Base-by-base conservation (phyloP, 352 stramenopile species). In the Phytophthora sansomeana region DNA sequence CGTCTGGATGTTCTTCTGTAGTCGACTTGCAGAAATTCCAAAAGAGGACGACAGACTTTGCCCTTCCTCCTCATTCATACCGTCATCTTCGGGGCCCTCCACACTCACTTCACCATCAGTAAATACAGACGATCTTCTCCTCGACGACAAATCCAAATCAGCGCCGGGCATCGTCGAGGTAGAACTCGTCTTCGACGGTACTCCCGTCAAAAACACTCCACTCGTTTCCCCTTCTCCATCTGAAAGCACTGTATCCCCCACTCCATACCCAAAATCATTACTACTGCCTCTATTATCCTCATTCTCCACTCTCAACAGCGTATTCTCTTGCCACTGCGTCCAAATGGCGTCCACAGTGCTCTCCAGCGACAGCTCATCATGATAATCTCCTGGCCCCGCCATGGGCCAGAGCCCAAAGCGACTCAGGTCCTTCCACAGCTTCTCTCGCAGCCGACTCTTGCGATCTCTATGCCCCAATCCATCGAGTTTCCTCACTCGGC, bases 401-500 rank as follows among this genome's bases (percentile, higher is more conserved):
- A 67, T 67, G 5, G 81, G 76, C 84, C 82, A 91, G 17, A 93
- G 49, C 0, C 84, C 84, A 32, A 85, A 91, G 0, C 66, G 55
- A 35, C 75, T 69, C 9, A 93, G 52, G 58, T 93, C 84, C 9
- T 69, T 80, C 73, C 82, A 83, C 29, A 93, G 44, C 65, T 83
- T 88, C 46, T 83, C 72, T 14, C 67, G 52, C 9, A 91, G 63
- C 2, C 73, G 46, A 17, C 69, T 68, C 36, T 80, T 80, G 5
- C 43, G 52, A 29, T 73, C 49, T 4, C 6, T 10, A 1, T 78
- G 47, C 0, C 51, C 57, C 26, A 74, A 77, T 28, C 30, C 86
- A 28, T 54, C 81, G 44, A 54, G 62, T 60, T 47, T 79, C 64
- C 28, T 51, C 66, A 58, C 76, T 69, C 44, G 50, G 51, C 21